phyloP scores from a whole-genome alignment of 371 early-diverging fungal species.

The Circinella umbellata region DNA sequence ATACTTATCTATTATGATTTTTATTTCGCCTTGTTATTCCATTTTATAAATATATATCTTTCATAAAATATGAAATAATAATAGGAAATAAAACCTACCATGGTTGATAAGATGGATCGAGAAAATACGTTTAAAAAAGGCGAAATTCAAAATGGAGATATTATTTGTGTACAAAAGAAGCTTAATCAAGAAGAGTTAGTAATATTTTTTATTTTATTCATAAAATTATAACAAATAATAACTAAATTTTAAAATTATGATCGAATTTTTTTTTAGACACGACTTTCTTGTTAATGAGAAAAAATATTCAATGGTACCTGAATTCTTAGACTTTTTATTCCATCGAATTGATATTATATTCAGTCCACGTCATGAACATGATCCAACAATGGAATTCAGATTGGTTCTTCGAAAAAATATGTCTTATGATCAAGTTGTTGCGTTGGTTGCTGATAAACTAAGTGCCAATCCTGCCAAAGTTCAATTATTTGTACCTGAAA shows the following conservation, averaged over 20 bases:
- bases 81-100: slow-evolving; percentile 84
- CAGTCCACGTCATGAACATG: slow-evolving; percentile 49
- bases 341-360: slow-evolving; percentile 74
- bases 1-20: background rate
- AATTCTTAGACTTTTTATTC: slow-evolving; percentile 75
- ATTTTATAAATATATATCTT: too few relatives aligned
- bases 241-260: too few relatives aligned
- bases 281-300: slow-evolving; percentile 11
- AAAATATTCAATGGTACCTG: slow-evolving; percentile 56
- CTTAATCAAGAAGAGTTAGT: slow-evolving; percentile 60
- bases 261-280: background rate
- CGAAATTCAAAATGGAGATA: slow-evolving; percentile 86
- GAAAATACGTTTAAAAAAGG: slow-evolving; percentile 65
- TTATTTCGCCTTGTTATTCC: too few relatives aligned
- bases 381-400: slow-evolving; percentile 27
- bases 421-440: slow-evolving; percentile 28
- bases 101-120: slow-evolving; percentile 74
- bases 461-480: slow-evolving; percentile 39
- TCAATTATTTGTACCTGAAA: slow-evolving; percentile 27
- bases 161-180: slow-evolving; percentile 78
- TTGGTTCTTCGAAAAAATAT: slow-evolving; percentile 26
- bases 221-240: too few relatives aligned
- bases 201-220: too few relatives aligned
- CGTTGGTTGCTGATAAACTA: slow-evolving; percentile 21
- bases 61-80: background rate